Evolutionary conservation across 345 rosid species (phyloP).

Genomic region (Draba incana): DNA sequence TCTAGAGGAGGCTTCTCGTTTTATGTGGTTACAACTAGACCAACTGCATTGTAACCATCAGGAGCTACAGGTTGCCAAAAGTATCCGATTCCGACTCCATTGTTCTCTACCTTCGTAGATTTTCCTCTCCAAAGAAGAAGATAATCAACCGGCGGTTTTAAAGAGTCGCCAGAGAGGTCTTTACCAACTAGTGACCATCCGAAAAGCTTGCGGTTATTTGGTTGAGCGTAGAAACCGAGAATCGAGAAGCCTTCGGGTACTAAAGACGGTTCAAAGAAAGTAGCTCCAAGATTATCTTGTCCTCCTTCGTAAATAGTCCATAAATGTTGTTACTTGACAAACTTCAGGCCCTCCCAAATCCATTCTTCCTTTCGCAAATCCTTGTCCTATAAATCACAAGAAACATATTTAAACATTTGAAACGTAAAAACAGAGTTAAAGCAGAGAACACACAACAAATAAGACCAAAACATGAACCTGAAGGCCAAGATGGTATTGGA

Average conservation of each 20-base stretch:
- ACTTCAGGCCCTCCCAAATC: constrained; percentile 71
- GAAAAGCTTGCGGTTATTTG: constrained; percentile 56
- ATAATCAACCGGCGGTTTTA: constrained; percentile 68
- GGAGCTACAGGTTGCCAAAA: constrained; percentile 77
- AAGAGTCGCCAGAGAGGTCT: constrained; percentile 39
- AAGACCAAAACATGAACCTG: constrained; percentile 45
- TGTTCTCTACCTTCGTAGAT: constrained; percentile 58
- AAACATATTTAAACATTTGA: not conserved
- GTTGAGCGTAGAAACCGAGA: constrained; percentile 67
- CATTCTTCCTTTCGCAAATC: constrained; percentile 61
- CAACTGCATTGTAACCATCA: constrained; percentile 65
- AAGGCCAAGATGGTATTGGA: constrained; percentile 61
- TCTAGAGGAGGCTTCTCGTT: constrained; percentile 65
- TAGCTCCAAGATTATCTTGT: constrained; percentile 62
- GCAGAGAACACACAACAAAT: constrained; percentile 10
- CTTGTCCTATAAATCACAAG: constrained; percentile 45
- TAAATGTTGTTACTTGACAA: constrained; percentile 50
- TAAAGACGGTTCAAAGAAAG: constrained; percentile 68
- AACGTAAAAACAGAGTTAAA: constrained; percentile 17
- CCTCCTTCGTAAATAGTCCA: constrained; percentile 69
- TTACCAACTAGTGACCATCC: constrained; percentile 70
- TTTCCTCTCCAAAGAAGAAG: constrained; percentile 82
- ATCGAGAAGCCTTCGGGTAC: constrained; percentile 54
- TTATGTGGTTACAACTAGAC: constrained; percentile 59
- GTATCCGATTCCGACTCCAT: constrained; percentile 44